Base-by-base conservation (phyloP, 495 filamentous ascomycete species). In the Talaromyces thailandensis region DNA sequence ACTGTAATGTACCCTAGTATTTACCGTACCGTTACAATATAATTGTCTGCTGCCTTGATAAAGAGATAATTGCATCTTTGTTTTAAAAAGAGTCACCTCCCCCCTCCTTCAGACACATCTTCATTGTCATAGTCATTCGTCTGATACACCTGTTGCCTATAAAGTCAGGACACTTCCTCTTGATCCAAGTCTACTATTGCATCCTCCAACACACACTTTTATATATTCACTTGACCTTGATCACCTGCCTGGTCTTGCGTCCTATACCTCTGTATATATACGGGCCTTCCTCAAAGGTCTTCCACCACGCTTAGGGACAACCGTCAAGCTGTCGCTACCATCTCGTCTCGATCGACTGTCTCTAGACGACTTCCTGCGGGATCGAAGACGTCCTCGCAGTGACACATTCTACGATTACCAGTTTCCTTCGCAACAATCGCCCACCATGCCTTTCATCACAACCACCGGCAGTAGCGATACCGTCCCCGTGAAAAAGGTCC, bases 401-500 rank as follows among this genome's bases (percentile, higher is more conserved):
- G 59, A 61, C 28, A 45, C 59, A n/a, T 61, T 61, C 45, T 51
- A 61, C 43, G 45, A 61, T 23, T 61, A 61, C 28, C 37, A 40
- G 37, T 21, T 21, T 8, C 32, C 35, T 26, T 55, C 51, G 9
- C 57, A 43, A 26, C 60, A 43, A 23, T 63, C 62, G 21, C 56
- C 56, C 56, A 59, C 62, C 9, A 63, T 63, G 62, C 62, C 62
- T 57, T 63, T 45, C 53, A 28, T 63, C 45, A 25, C 26, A 16
- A 23, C 7, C 12, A 26, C 51, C 51, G 11, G 51, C 21, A 28
- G 51, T 26, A 29, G 28, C 57, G 67, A 63, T 14, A 60, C 68
- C 23, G 35, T 62, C 31, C 64, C 65, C 43, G 67, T 60, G 9
- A 58, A 62, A 40, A 64, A 64, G 56, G 69, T 69, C 14, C 73